Percentiles rank a stretch among this genome's conserved stretches.
phyloP scores from a whole-genome alignment of 257 asterid species.

The Primulina tabacum region DNA sequence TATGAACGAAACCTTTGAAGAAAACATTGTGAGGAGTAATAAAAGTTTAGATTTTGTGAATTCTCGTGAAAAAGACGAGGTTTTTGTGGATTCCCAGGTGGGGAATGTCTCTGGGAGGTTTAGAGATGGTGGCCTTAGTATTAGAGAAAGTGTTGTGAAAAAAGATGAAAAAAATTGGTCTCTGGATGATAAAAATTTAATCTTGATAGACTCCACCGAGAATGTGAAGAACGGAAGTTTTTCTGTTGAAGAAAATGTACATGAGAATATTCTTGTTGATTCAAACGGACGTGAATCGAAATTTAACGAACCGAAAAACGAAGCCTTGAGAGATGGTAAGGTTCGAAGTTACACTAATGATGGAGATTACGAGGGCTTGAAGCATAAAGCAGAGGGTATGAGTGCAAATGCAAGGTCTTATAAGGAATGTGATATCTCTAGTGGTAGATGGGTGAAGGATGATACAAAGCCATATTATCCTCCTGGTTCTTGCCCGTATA shows the following conservation, averaged over 20 bases:
- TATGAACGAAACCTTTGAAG: slow-evolving; percentile 30
- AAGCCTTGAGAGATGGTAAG: slow-evolving; percentile 17
- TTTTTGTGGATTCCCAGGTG: slow-evolving; percentile 30
- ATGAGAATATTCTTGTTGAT: no score
- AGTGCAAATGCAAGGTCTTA: slow-evolving; percentile 32
- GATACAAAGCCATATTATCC: slow-evolving; percentile 73
- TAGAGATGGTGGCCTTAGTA: slow-evolving; percentile 28
- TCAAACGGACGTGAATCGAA: neutral
- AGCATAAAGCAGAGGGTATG: slow-evolving; percentile 16
- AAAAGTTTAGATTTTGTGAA: slow-evolving; percentile 25
- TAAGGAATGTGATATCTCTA: slow-evolving; percentile 64
- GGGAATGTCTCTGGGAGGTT: slow-evolving; percentile 33
- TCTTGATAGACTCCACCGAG: slow-evolving; percentile 25
- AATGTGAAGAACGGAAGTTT: slow-evolving; percentile 27
- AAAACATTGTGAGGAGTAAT: slow-evolving; percentile 28
- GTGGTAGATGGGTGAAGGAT: slow-evolving; percentile 91
- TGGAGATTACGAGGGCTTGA: slow-evolving; percentile 20
- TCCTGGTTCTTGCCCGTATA: slow-evolving; percentile 74
- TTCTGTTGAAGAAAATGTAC: slow-evolving; percentile 16
- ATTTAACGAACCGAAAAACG: slow-evolving; percentile 19
- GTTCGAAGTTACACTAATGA: slow-evolving; percentile 19
- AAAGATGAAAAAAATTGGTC: slow-evolving; percentile 26
- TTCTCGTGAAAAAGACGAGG: slow-evolving; percentile 28
- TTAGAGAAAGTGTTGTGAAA: slow-evolving; percentile 24
- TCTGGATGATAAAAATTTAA: slow-evolving; percentile 19